Evolutionary conservation across 768 basidiomycete species (phyloP).

Genomic region (Glaciozyma martinii): DNA sequence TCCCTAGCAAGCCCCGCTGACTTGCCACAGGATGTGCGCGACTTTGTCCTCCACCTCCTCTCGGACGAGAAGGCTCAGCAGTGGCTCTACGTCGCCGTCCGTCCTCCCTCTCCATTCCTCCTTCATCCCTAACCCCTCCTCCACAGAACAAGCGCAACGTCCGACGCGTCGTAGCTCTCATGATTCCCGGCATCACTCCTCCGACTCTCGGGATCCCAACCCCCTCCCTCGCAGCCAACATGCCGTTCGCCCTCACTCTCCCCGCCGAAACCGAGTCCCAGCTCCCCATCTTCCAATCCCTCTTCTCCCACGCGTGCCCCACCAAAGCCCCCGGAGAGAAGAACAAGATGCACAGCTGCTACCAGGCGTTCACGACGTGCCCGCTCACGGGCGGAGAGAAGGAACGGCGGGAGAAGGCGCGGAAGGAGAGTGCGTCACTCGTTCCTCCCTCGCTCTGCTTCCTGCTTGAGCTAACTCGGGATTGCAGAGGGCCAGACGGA

Average conservation of each 20-base stretch:
- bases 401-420: constrained; percentile 49
- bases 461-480: constrained; percentile 38
- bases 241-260: constrained; percentile 48
- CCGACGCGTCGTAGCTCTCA: constrained; percentile 65
- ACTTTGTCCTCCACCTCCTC: constrained; percentile 69
- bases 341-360: constrained; percentile 71
- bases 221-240: constrained; percentile 50
- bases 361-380: constrained; percentile 69
- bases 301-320: constrained; percentile 86
- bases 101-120: not conserved
- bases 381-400: constrained; percentile 75
- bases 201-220: constrained; percentile 55
- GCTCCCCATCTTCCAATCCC: constrained; percentile 56
- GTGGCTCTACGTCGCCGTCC: constrained; percentile 77
- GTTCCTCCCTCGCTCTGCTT: constrained; percentile 14
- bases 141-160: constrained; percentile 62
- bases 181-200: constrained; percentile 78
- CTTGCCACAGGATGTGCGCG: constrained; percentile 65
- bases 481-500: constrained; percentile 42
- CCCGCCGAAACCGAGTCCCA: constrained; percentile 40
- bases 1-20: not conserved
- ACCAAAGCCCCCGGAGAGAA: constrained; percentile 86
- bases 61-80: constrained; percentile 74
- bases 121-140: constrained; percentile 10
- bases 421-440: constrained; percentile 41